Evolutionary conservation across 805 yeast species (phyloP), one percentile per base, ranked within the genome.

Genomic region (Myxozyma vanderwaltii): DNA sequence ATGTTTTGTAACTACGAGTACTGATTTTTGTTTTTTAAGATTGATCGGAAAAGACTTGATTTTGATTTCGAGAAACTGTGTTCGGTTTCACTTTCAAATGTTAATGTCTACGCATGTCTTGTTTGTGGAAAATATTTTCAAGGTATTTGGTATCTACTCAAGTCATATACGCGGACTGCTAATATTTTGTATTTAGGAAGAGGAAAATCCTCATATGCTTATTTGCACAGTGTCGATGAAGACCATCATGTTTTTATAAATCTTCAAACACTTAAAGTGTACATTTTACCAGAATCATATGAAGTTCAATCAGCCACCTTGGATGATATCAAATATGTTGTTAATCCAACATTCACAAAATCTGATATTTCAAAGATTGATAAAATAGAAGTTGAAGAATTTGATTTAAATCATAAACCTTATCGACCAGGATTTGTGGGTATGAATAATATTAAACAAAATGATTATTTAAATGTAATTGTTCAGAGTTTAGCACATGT

Each of bases 21-120:
- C 13, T 40, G 27, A 44, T 15, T 24, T 44, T 4, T 33, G 15
- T 24, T 10, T 5, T 27, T 1, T 36, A n/a, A 61, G 64, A 50
- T 61, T 26, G 63, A 61, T n/a, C 45, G 65, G 38, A 59, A 39
- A 49, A 53, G 64, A 21, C 72, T 83, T 19, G 89, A 89, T 68
- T 88, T 89, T 69, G 95, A 88, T 69, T 79, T 81, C 52, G 89
- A 86, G 45, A 84, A 83, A 67, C 71, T 81, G 1, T 89, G 96
- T 71, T 77, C 82, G 44, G 81, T 85, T 0, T 80, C 90, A 0
- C 74, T 88, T 23, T 78, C 89, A 0, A 79, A 76, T 39, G 74
- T 79, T 21, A 86, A 86, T 66, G 80, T 88, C 0, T 86, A 88
- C 67, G 83, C 88, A 33, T 89, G 96, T 68, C 72, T 89, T 21